Evolutionary conservation across 345 rosid genomes (phyloP), one percentile per base, ranked within the genome.

Genomic region (Sonneratia alba): DNA sequence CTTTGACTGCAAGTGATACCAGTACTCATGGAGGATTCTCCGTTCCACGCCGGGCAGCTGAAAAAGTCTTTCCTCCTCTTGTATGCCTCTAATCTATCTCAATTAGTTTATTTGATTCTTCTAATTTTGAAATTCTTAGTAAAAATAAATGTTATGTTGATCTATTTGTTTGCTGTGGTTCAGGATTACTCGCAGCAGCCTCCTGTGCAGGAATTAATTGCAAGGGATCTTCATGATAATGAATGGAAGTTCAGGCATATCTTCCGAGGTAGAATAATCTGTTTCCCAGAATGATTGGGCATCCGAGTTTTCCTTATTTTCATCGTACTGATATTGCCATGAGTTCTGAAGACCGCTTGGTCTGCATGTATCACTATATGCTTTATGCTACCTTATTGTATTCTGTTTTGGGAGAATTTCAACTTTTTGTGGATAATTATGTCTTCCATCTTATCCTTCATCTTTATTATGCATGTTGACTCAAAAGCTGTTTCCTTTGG

Each of bases 11-110:
- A 21, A 83, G 86, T 74, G 86, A 83, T 78, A 83, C 87, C 40
- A 83, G 87, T 49, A 83, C 87, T 49, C 87, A 84, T 63, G 87
- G 87, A 56, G 87, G 87, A 63, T 84, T 84, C 78, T 84, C 87
- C 47, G 87, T 84, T 37, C 87, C 87, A 72, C 87, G 87, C 4
- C 85, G 87, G 36, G 81, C 87, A 7, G 87, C 87, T 59, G 87
- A 84, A 75, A 84, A 84, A 82, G 85, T 84, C 51, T 84, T 84
- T 56, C 87, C 87, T 51, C 84, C 85, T 66, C 87, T 84, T 72
- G 87, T 84, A 77, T 9, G 87, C 69, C 55, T 43, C 13, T 0
- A 66, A 14, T 32, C 22, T 18, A 2, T 66, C 21, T 37, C 8
- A 36, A 19, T 0, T 9, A 66, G 21, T 68, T 42, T 18, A 13